Evolutionary conservation across 75 land plant genomes (phyloP), one percentile per base, ranked within the genome.

Genomic region (Adiantum capillusveneris): DNA sequence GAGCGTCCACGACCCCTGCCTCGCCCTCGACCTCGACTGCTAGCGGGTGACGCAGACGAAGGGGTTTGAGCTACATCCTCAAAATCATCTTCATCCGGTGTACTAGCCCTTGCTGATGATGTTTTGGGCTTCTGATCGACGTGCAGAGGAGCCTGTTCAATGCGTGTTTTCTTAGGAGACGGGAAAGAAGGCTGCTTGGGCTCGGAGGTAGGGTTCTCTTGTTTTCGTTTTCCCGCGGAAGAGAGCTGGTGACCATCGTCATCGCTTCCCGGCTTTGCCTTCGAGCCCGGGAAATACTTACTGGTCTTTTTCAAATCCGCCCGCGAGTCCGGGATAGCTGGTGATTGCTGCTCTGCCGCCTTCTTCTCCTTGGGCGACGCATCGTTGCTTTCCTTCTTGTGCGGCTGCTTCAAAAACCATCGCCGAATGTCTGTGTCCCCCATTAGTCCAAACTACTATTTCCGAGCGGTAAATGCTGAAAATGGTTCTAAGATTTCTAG

Each of bases 341-440:
- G 51, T 18, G 20, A 2, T 21, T 52, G 62, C 24, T 79, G 59
- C 25, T 64, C 48, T 11, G 44, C 63, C 29, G 73, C 37, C 37
- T 34, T 34, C 37, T 34, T 3, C 37, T 46, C 12, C 22, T 46
- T 28, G 27, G 59, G 6, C 13, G 65, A 41, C 44, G 66, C 72
- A 53, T 70, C 71, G 13, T 63, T 67, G 27, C 7, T 21, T 2
- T 63, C 59, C 30, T 44, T 57, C 58, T 85, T 79, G 43, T 73
- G 81, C 56, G 85, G 93, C 43, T 79, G 73, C 65, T 90, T 90
- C 79, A 87, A 49, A 31, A 90, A 87, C 96, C 86, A 83, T 63
- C 70, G 76, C 39, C 86, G 75, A 27, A 83, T 76, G 51, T 83
- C 86, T 20, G 77, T 57, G 68, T 72, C 50, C 17, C 37, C 37